These are phyloP conservation scores for Haematococcus lacustris DNA, from an alignment of 139 green algal genomes.

Conservation along the genomic window DNA sequence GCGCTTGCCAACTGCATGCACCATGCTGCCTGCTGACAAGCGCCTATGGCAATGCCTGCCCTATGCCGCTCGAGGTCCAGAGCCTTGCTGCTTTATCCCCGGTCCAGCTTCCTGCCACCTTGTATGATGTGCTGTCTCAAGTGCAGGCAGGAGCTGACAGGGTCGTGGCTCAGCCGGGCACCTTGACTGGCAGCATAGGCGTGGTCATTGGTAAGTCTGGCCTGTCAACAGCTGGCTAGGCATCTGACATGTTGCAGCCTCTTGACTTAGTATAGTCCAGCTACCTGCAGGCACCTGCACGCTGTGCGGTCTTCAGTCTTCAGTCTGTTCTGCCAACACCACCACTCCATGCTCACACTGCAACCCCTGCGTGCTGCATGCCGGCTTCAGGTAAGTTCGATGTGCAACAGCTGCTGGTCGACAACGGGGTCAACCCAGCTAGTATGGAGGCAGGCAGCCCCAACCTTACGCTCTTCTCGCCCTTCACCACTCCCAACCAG, in stretches of 20 bases:
- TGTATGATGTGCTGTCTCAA: not conserved
- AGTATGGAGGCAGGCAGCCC: conserved; percentile 10
- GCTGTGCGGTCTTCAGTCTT: not conserved
- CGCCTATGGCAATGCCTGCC: too few relatives aligned
- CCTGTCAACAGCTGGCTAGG: too few relatives aligned
- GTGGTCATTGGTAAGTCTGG: conserved; percentile 69
- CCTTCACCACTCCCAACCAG: conserved; percentile 17
- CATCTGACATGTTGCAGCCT: too few relatives aligned
- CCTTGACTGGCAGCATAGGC: conserved; percentile 87
- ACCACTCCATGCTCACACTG: not conserved
- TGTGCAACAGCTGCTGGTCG: conserved; percentile 6
- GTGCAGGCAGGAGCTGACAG: conserved; percentile 19
- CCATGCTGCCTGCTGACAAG: too few relatives aligned
- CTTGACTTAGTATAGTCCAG: not conserved
- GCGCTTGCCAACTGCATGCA: too few relatives aligned
- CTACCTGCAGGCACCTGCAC: not conserved
- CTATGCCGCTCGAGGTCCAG: too few relatives aligned
- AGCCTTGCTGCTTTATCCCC: too few relatives aligned
- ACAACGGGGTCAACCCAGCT: conserved; percentile 19
- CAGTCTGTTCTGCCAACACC: not conserved
- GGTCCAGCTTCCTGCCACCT: too few relatives aligned
- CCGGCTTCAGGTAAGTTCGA: conserved; percentile 13
- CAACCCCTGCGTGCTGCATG: too few relatives aligned
- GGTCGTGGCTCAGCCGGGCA: conserved; percentile 81
- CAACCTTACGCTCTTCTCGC: conserved; percentile 34